Evolutionary conservation across 1,139 yeast genomes (phyloP).

Genomic region (Debaryomycetaceae sp.): DNA sequence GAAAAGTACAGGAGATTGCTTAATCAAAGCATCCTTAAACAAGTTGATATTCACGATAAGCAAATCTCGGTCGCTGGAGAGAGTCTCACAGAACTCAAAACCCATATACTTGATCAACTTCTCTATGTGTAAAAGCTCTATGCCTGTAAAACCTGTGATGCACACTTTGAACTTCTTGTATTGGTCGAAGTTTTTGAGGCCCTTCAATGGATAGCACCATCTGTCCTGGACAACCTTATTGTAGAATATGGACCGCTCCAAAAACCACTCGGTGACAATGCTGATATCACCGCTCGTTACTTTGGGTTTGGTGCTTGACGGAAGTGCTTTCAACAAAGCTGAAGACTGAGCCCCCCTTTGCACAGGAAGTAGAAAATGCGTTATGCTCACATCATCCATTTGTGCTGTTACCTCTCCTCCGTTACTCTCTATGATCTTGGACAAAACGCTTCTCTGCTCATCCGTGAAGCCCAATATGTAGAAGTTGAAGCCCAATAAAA

Average conservation of each 20-base stretch:
- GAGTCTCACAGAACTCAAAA: conserved; percentile 45
- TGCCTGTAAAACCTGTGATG: conserved; percentile 79
- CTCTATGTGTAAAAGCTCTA: conserved; percentile 72
- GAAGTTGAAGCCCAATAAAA: conserved; percentile 38
- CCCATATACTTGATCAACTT: conserved; percentile 57
- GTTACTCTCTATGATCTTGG: conserved; percentile 36
- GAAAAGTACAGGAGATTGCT: conserved; percentile 38
- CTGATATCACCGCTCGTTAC: conserved; percentile 20
- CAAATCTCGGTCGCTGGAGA: conserved; percentile 58
- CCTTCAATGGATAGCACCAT: conserved; percentile 69
- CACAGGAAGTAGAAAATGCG: conserved; percentile 44
- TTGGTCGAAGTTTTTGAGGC: conserved; percentile 21
- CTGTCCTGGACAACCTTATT: conserved; percentile 51
- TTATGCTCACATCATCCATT: conserved; percentile 20
- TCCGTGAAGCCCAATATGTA: conserved; percentile 36
- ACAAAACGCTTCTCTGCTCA: conserved; percentile 28
- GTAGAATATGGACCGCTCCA: conserved; percentile 74
- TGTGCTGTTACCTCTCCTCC: conserved; percentile 34
- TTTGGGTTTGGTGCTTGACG: conserved; percentile 17
- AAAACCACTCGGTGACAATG: conserved; percentile 76
- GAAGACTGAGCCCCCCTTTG: conserved; percentile 25
- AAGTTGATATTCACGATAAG: conserved; percentile 60
- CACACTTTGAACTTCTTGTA: conserved; percentile 47
- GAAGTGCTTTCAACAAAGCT: conserved; percentile 22
- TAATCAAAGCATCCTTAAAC: conserved; percentile 29